Evolutionary conservation across 75 land plant species (phyloP).

Genomic region (Sequoia sempervirens): DNA sequence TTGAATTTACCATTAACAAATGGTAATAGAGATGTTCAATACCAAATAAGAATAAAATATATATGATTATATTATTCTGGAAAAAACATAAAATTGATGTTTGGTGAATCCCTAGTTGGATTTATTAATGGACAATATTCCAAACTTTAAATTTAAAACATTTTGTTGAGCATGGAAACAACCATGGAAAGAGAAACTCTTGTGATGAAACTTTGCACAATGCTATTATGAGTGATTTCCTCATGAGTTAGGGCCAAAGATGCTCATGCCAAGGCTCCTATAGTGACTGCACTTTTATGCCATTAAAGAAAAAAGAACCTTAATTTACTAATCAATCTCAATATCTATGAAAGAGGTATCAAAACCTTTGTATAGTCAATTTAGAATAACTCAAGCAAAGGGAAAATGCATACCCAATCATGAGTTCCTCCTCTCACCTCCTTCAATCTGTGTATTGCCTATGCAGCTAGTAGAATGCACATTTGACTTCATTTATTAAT

Average conservation of each 20-base stretch:
- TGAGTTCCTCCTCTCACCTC: slow-evolving; percentile 71
- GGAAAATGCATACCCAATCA: slow-evolving; percentile 52
- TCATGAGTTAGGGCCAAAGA: slow-evolving; percentile 48
- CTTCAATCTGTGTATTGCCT: slow-evolving; percentile 54
- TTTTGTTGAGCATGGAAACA: slow-evolving; percentile 51
- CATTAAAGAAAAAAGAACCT: background rate
- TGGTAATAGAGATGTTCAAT: too few relatives aligned
- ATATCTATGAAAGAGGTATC: too few relatives aligned
- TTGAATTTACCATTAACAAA: too few relatives aligned
- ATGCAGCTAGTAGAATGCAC: too few relatives aligned
- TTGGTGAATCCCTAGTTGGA: too few relatives aligned
- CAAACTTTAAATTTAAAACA: slow-evolving; percentile 22
- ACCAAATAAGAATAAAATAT: background rate
- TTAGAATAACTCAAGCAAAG: background rate
- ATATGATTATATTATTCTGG: background rate
- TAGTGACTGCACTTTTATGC: slow-evolving; percentile 71
- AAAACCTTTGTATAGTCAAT: too few relatives aligned
- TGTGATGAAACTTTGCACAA: slow-evolving; percentile 59
- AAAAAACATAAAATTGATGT: too few relatives aligned
- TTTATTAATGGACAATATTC: background rate
- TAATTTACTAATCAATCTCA: background rate
- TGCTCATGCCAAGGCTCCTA: slow-evolving; percentile 68
- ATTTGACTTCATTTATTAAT: too few relatives aligned
- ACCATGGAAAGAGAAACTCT: slow-evolving; percentile 74
- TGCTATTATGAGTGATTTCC: slow-evolving; percentile 35